These are phyloP conservation scores for Malus hybrid DNA, from an alignment of 331 rosid genomes.

Conservation along the genomic window DNA sequence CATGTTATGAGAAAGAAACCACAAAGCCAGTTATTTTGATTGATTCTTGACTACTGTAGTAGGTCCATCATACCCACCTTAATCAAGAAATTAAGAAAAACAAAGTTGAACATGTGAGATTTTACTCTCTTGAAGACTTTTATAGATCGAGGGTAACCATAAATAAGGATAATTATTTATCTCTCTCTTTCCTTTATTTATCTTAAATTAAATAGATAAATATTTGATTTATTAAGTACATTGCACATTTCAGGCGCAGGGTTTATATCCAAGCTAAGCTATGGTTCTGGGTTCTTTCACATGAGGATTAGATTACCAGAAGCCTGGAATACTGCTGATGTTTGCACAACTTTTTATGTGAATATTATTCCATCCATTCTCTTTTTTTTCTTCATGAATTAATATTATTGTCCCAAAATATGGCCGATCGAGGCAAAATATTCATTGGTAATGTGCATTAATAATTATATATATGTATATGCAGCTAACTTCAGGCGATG, in stretches of 20 bases:
- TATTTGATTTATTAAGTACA: background rate
- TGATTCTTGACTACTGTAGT: too few relatives aligned
- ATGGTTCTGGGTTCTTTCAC: conserved; percentile 51
- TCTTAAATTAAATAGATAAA: background rate
- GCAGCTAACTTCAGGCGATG: conserved; percentile 31
- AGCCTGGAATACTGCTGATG: conserved; percentile 41
- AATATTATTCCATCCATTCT: background rate
- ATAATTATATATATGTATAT: background rate
- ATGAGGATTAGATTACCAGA: conserved; percentile 47
- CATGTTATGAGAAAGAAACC: background rate
- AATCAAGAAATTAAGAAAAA: too few relatives aligned
- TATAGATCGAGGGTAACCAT: too few relatives aligned
- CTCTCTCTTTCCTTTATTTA: background rate
- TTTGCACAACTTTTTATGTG: conserved; percentile 61
- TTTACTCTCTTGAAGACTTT: too few relatives aligned
- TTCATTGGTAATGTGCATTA: too few relatives aligned
- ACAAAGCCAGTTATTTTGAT: too few relatives aligned
- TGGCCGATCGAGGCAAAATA: too few relatives aligned
- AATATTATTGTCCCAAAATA: conserved; percentile 12
- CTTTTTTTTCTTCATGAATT: too few relatives aligned
- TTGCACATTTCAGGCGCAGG: conserved; percentile 41
- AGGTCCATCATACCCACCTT: too few relatives aligned
- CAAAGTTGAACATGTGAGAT: too few relatives aligned
- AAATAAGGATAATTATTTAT: background rate
- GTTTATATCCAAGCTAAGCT: conserved; percentile 46